Percentiles rank a stretch among this genome's conserved stretches.
Evolutionary conservation across 2,329 filamentous ascomycete species (phyloP).

Genomic region (Penicillium hordei): DNA sequence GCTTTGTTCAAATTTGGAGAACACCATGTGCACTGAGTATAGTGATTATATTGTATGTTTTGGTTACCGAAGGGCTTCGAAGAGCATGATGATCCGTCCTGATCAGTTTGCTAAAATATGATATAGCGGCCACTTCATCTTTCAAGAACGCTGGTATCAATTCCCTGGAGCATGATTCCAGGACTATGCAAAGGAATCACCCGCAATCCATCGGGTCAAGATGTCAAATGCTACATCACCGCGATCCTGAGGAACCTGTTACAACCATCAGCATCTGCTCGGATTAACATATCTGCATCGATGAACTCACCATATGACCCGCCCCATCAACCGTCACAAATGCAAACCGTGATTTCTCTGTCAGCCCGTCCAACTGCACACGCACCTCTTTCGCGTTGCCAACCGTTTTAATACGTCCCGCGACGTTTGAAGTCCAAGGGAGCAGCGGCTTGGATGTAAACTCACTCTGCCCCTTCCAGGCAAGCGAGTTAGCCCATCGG

Average conservation of each 20-base stretch:
- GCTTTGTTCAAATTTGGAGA: not conserved
- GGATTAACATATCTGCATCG: not conserved
- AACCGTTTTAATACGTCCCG: slow-evolving; percentile 9
- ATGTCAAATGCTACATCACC: not conserved
- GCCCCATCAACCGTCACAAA: slow-evolving; percentile 16
- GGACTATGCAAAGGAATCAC: not conserved
- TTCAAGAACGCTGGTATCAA: too few relatives aligned
- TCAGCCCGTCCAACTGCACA: not conserved
- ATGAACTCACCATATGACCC: slow-evolving; percentile 14
- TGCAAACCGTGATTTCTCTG: slow-evolving; percentile 12
- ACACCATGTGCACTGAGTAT: not conserved
- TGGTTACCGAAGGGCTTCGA: not conserved
- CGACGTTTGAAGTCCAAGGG: slow-evolving; percentile 18
- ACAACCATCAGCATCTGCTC: not conserved
- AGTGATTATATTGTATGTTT: not conserved
- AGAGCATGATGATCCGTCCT: too few relatives aligned
- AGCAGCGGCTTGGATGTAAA: slow-evolving; percentile 19
- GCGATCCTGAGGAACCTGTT: not conserved
- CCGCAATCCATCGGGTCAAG: not conserved
- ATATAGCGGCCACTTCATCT: not conserved
- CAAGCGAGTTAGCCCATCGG: slow-evolving; percentile 24
- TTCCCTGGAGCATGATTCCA: not conserved
- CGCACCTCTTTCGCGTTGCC: slow-evolving; percentile 16
- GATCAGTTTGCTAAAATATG: not conserved
- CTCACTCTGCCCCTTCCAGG: slow-evolving; percentile 27